Conservation (phyloP, 2,329 filamentous ascomycete genomes). For the Hypoxylon sp. region DNA sequence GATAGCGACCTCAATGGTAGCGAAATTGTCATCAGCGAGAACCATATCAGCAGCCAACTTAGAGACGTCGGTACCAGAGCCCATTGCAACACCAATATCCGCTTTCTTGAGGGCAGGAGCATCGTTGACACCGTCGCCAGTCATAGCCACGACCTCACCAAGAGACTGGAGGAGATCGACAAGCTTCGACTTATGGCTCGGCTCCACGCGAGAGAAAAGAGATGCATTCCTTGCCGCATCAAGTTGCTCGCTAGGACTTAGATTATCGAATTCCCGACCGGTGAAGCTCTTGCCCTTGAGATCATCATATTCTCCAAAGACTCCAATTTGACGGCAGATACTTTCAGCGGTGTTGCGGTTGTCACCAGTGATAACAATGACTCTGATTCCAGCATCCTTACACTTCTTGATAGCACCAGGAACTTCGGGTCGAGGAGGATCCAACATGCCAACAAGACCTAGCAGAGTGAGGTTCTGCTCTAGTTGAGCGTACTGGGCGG, state of each 20-base stretch:
- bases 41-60: conserved; percentile 99
- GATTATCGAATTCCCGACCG: conserved; percentile 91
- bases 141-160: conserved; percentile 98
- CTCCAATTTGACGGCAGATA: conserved; percentile 96
- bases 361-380: conserved; percentile 98
- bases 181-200: conserved; percentile 95
- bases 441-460: conserved; percentile 95
- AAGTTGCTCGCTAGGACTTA: conserved; percentile 84
- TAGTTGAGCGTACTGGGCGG: conserved; percentile 85
- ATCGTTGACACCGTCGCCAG: conserved; percentile 98
- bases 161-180: conserved; percentile 95
- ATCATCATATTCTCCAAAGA: conserved; percentile 87
- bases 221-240: conserved; percentile 88
- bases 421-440: conserved; percentile 95
- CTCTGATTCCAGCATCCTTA: conserved; percentile 91
- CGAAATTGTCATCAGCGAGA: conserved; percentile 98
- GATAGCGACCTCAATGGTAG: conserved; percentile 94
- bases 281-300: conserved; percentile 94
- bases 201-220: conserved; percentile 96
- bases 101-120: conserved; percentile 98
- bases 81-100: conserved; percentile 99
- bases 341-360: conserved; percentile 98
- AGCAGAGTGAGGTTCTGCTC: conserved; percentile 96
- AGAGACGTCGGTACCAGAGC: conserved; percentile 95
- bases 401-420: conserved; percentile 88